These are phyloP conservation scores for Coemansia aciculifera DNA, from an alignment of 192 early-diverging fungal genomes.

Conservation along the genomic window DNA sequence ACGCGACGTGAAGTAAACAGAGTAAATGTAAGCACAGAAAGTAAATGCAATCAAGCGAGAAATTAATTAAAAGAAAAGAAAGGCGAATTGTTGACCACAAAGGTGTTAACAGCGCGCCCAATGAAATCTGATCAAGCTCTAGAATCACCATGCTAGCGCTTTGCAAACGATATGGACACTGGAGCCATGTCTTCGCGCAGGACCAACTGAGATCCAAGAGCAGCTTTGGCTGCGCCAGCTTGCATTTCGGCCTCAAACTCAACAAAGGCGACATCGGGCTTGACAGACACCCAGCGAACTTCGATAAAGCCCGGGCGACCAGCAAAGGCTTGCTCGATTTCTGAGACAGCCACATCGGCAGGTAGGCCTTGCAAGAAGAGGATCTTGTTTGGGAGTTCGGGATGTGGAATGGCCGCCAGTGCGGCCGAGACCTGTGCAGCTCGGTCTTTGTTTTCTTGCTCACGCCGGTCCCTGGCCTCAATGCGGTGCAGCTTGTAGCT, in stretches of 20 bases:
- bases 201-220: slow-evolving; percentile 48
- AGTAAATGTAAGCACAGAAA: background rate
- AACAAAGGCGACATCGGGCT: slow-evolving; percentile 93
- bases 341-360: slow-evolving; percentile 62
- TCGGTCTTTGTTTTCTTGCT: slow-evolving; percentile 14
- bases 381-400: slow-evolving; percentile 87
- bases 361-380: slow-evolving; percentile 92
- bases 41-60: background rate
- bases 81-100: background rate
- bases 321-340: slow-evolving; percentile 63
- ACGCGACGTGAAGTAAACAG: background rate
- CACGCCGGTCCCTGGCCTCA: slow-evolving; percentile 27
- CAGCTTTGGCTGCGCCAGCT: slow-evolving; percentile 74
- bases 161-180: slow-evolving; percentile 38
- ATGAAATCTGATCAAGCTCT: background rate
- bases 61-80: slow-evolving; percentile 3
- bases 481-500: slow-evolving; percentile 25
- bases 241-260: slow-evolving; percentile 90
- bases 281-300: slow-evolving; percentile 90
- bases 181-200: slow-evolving; percentile 16
- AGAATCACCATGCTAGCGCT: slow-evolving; percentile 8
- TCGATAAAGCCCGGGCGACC: slow-evolving; percentile 89
- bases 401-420: slow-evolving; percentile 66
- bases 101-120: background rate
- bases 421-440: slow-evolving; percentile 1